These are phyloP conservation scores for Backusella westeae DNA, from an alignment of 192 early-diverging fungal species.

Conservation along the genomic window DNA sequence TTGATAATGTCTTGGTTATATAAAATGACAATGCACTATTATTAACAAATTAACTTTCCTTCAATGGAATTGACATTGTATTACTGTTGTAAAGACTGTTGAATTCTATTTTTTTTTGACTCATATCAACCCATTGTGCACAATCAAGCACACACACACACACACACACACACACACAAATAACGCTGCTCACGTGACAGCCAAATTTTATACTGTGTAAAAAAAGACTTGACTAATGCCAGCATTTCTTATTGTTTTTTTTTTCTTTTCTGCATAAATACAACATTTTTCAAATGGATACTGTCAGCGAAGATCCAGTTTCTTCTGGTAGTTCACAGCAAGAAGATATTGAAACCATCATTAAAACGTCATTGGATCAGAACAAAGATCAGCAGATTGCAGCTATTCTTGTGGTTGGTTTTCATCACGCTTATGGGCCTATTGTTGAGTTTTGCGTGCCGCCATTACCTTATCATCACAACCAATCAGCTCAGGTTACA, in stretches of 20 bases:
- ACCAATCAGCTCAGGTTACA: conserved; percentile 15
- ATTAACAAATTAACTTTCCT: no score
- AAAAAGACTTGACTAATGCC: not conserved
- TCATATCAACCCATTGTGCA: not conserved
- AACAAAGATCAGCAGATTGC: conserved; percentile 36
- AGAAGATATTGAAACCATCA: not conserved
- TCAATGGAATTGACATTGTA: no score
- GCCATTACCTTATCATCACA: conserved; percentile 42
- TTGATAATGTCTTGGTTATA: no score
- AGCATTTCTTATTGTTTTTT: not conserved
- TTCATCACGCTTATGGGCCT: conserved; percentile 54
- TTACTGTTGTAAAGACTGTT: no score
- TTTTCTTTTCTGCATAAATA: not conserved
- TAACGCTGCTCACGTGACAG: not conserved
- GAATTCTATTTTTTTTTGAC: no score
- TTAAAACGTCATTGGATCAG: conserved; percentile 22
- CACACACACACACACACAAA: no score
- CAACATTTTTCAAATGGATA: not conserved
- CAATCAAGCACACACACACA: no score
- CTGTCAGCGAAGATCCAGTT: not conserved
- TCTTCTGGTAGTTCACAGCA: not conserved
- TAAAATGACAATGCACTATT: no score
- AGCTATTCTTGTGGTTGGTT: conserved; percentile 36
- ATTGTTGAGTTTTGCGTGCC: conserved; percentile 51
- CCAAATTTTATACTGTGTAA: no score